phyloP scores from a whole-genome alignment of 2,329 filamentous ascomycete genomes.

The Trichophyton benhamiae region DNA sequence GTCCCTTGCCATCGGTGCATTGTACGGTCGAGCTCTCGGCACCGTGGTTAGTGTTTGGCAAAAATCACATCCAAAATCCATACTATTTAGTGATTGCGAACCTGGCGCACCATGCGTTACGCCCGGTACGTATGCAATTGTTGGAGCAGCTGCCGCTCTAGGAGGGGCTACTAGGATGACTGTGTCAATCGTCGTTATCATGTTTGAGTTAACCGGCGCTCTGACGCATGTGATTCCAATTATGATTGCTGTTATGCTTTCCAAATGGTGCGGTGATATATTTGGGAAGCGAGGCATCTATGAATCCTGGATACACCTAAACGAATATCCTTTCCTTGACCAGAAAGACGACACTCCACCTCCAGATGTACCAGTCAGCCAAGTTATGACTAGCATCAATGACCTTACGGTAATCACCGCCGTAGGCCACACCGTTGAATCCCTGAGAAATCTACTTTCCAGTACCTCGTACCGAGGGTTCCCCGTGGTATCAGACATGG shows the following conservation, averaged over 20 bases:
- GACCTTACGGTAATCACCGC: conserved; percentile 81
- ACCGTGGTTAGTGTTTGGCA: conserved; percentile 86
- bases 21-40: conserved; percentile 78
- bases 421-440: conserved; percentile 73
- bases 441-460: conserved; percentile 57
- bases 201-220: conserved; percentile 96
- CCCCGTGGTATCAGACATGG: conserved; percentile 69
- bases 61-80: conserved; percentile 59
- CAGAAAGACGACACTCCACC: conserved; percentile 68
- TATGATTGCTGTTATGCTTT: conserved; percentile 97
- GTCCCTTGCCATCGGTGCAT: conserved; percentile 87
- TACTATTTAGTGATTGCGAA: conserved; percentile 68
- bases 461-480: conserved; percentile 77
- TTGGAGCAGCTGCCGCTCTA: conserved; percentile 88
- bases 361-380: conserved; percentile 71
- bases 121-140: conserved; percentile 89
- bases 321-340: conserved; percentile 90
- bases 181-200: conserved; percentile 96
- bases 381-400: conserved; percentile 86
- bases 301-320: conserved; percentile 93
- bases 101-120: conserved; percentile 81
- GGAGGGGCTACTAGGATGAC: conserved; percentile 93
- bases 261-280: conserved; percentile 95
- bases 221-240: conserved; percentile 94
- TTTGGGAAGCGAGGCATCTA: conserved; percentile 91